Evolutionary conservation across 371 early-diverging fungal species (phyloP).

Genomic region (Blastocladiella emersonii): DNA sequence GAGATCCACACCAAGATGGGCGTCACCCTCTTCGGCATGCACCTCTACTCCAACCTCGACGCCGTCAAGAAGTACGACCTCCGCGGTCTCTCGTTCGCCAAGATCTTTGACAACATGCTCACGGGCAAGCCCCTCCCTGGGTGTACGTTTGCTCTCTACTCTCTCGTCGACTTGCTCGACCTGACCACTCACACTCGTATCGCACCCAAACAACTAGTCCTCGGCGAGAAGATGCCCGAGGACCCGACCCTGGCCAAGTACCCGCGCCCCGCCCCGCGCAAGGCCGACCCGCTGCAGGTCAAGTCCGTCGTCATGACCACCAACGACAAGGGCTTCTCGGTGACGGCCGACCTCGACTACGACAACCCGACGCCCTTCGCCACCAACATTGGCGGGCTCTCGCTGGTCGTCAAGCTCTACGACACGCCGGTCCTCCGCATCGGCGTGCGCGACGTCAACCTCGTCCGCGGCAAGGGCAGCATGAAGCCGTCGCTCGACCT

Average conservation of each 20-base stretch:
- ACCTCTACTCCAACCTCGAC: neutral
- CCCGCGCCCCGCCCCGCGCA: neutral
- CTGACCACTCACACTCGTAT: neutral
- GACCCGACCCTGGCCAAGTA: conserved; percentile 2
- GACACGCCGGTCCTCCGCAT: neutral
- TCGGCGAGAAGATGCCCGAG: neutral
- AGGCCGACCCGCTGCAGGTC: neutral
- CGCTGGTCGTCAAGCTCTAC: neutral
- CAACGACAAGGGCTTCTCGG: conserved; percentile 1
- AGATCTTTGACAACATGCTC: neutral
- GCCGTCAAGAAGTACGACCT: conserved; percentile 1
- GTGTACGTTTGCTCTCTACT: neutral
- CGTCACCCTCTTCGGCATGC: neutral
- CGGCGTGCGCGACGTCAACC: neutral
- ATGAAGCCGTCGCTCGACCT: conserved; percentile 4
- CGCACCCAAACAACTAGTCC: neutral
- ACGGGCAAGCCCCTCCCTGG: neutral
- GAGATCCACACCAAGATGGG: neutral
- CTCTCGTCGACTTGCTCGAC: neutral
- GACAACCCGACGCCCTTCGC: neutral
- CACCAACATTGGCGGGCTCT: neutral
- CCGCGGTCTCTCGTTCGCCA: neutral
- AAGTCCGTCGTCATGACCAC: neutral
- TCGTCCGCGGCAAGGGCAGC: neutral
- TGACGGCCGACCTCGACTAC: conserved; percentile 1